Evolutionary conservation across 305 asterid genomes (phyloP), one percentile per base, ranked within the genome.

Genomic region (Rubia balearica): DNA sequence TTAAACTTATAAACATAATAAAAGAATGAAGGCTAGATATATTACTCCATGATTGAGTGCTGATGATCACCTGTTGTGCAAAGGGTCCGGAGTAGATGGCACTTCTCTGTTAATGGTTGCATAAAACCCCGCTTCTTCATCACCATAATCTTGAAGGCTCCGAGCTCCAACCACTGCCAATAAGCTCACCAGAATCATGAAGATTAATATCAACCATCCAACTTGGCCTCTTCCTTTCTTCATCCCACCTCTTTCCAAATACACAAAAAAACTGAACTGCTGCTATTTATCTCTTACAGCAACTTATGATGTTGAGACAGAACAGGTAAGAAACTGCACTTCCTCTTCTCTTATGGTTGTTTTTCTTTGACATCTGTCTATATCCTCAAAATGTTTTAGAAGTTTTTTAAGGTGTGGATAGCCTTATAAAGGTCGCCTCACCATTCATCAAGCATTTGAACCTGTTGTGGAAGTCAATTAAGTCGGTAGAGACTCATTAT

Each of bases 1-100:
- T n/a, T n/a, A 49, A 16, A 7, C 56, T 49, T 13, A 14, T 49
- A 0, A 5, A 49, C 14, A 4, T 3, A 48, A 45, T 12, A 46
- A 46, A 46, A 46, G 51, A 46, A 46, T 46, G 51, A 12, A 46
- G 4, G 46, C 17, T 2, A 10, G 14, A 45, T 45, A 45, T 45
- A 45, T 45, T 45, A 45, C 49, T 46, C 51, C 51, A 11, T 49
- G 56, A 19, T 13, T 48, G 55, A 48, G 14, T 48, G 55, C 1
- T 48, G 55, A 49, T 49, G 56, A 49, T 56, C 61, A 56, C 30
- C 61, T n/a, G 30, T 56, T 56, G 61, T 56, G 61, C 61, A 56
- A 56, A 21, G 61, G 61, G 30, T 56, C 61, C 17, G 61, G 61
- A 8, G 30, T n/a, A 56, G 61, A 56, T n/a, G 61, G 61, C 5